phyloP scores from a whole-genome alignment of 2,329 filamentous ascomycete genomes.

The Sporothrix schenckii region DNA sequence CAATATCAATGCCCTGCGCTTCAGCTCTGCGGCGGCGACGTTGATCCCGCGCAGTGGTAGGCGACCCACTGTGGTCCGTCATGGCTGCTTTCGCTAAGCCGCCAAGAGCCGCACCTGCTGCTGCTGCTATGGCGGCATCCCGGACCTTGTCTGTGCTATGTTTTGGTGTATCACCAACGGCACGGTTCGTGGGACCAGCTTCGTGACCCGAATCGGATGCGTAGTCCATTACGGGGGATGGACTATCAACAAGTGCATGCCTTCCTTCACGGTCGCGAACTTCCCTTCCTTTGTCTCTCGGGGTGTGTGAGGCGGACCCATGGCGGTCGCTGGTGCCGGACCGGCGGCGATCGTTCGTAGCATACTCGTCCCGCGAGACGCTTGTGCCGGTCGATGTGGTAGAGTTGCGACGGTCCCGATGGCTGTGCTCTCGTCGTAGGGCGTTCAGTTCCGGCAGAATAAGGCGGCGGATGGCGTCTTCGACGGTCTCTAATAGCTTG shows the following conservation, averaged over 20 bases:
- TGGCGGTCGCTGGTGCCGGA: slow-evolving; percentile 61
- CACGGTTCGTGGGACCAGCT: background rate
- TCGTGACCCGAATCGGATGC: slow-evolving; percentile 47
- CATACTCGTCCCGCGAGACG: slow-evolving; percentile 57
- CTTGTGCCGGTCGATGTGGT: slow-evolving; percentile 59
- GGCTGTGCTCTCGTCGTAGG: slow-evolving; percentile 86
- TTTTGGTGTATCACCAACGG: slow-evolving; percentile 51
- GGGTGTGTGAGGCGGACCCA: slow-evolving; percentile 32
- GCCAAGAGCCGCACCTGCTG: slow-evolving; percentile 50
- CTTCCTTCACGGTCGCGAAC: slow-evolving; percentile 58
- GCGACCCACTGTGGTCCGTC: slow-evolving; percentile 46
- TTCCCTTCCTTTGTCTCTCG: slow-evolving; percentile 38
- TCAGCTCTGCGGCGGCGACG: slow-evolving; percentile 58
- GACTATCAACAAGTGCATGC: slow-evolving; percentile 57
- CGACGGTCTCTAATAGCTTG: slow-evolving; percentile 84
- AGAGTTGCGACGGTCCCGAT: slow-evolving; percentile 70
- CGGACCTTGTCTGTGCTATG: slow-evolving; percentile 51
- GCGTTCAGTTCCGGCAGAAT: slow-evolving; percentile 91
- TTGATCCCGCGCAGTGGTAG: slow-evolving; percentile 55
- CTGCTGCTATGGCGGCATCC: slow-evolving; percentile 50
- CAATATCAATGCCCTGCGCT: slow-evolving; percentile 49
- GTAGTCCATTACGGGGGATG: slow-evolving; percentile 42
- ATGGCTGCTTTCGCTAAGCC: slow-evolving; percentile 45
- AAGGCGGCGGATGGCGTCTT: slow-evolving; percentile 86
- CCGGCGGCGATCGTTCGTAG: slow-evolving; percentile 62